Evolutionary conservation across 23 red algal genomes (phyloP).

Genomic region (Gracilaria vermiculophylla): DNA sequence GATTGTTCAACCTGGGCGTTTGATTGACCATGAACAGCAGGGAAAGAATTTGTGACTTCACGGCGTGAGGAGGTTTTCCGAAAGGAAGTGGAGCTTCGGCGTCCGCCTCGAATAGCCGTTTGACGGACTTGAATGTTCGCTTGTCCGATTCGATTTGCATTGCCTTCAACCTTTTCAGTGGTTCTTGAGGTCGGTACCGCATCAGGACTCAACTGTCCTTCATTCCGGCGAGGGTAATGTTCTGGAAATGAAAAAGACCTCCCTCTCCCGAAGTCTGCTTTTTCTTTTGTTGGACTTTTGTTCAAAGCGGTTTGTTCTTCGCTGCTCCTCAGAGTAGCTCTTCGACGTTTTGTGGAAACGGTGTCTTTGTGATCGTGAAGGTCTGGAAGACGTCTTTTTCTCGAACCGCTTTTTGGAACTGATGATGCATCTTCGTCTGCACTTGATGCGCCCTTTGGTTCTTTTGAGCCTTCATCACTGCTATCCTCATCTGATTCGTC

Average conservation of each 20-base stretch:
- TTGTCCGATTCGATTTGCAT: neutral
- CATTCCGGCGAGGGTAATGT: neutral
- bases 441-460: neutral
- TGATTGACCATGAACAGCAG: neutral
- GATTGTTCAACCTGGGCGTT: neutral
- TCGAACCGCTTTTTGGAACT: neutral
- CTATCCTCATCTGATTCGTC: neutral
- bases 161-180: neutral
- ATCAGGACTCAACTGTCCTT: neutral
- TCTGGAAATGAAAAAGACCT: neutral
- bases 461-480: neutral
- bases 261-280: neutral
- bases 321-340: neutral
- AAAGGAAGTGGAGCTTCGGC: neutral
- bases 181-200: neutral
- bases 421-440: neutral
- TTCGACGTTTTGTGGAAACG: neutral
- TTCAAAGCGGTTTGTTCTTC: neutral
- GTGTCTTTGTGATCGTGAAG: neutral
- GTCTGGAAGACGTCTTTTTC: neutral
- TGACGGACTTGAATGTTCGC: neutral
- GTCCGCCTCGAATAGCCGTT: neutral
- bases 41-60: no score
- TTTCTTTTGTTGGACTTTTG: neutral
- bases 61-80: neutral